phyloP scores from a whole-genome alignment of 1,284 basidiomycete genomes.

The Tranzscheliella williamsii region DNA sequence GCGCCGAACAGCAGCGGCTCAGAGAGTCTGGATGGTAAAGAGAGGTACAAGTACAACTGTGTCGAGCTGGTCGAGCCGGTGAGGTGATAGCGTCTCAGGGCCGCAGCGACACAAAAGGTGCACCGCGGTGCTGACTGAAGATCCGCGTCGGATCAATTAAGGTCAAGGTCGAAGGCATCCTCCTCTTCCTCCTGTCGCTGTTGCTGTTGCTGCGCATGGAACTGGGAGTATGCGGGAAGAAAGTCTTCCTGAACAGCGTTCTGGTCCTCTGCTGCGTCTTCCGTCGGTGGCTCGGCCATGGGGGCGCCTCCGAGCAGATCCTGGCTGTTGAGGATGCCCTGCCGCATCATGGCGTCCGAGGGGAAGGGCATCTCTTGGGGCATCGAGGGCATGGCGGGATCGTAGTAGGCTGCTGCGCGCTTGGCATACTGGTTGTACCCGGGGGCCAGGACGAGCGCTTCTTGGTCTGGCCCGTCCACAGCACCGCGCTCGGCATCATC shows the following conservation, averaged over 20 bases:
- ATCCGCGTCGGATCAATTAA: constrained; percentile 31
- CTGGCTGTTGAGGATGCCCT: constrained; percentile 45
- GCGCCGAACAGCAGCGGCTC: no score
- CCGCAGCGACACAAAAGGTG: no score
- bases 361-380: constrained; percentile 53
- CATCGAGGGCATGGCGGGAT: constrained; percentile 48
- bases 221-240: constrained; percentile 17
- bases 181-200: constrained; percentile 37
- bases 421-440: constrained; percentile 47
- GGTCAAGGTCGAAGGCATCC: constrained; percentile 51
- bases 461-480: neutral
- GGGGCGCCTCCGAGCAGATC: constrained; percentile 32
- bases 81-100: no score
- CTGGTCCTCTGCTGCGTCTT: constrained; percentile 9
- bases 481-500: neutral
- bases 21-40: no score
- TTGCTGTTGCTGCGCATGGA: constrained; percentile 17
- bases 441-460: constrained; percentile 15
- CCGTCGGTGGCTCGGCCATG: constrained; percentile 15
- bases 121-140: no score
- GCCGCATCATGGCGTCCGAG: constrained; percentile 47
- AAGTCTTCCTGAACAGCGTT: constrained; percentile 3
- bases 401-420: constrained; percentile 46
- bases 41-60: no score
- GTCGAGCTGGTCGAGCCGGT: no score